Evolutionary conservation across 108 stramenopile species (phyloP), one percentile per base, ranked within the genome.

Genomic region (Mediolabrus comicus): DNA sequence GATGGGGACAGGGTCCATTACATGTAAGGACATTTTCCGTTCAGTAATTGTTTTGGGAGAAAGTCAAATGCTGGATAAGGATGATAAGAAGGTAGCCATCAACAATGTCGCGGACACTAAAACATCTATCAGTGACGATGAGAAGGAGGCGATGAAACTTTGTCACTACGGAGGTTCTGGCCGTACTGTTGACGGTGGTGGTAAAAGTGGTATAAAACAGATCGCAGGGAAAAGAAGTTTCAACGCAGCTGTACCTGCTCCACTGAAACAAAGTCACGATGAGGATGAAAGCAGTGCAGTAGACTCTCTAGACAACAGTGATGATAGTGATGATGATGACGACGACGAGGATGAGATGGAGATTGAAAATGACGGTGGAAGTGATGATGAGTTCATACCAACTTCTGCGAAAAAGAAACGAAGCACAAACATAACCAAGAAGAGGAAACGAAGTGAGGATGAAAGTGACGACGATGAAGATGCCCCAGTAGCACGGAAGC

Each of bases 101-200:
- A 19, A 31, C 30, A 32, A 30, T 14, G 7, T 53, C 27, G 10
- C 32, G 12, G 26, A 16, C 17, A 7, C 41, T 27, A 19, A 22
- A 56, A 71, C 35, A 24, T 39, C 31, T 19, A 30, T 8, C 10
- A 32, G 22, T 30, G 59, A 60, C 17, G 19, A 61, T 19, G 51
- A 60, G 0, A 27, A 78, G 33, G 29, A 24, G 16, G 28, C 2
- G 30, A 63, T 83, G 39, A 28, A 28, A 3, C 22, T 9, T 1
- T 13, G 46, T 49, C 88, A 89, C 57, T 89, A 84, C 56, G 88
- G 88, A 26, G 88, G 88, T 70, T 89, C 88, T 3, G 82, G 86
- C 9, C 79, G 88, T 38, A 84, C 88, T 22, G 24, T 89, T 8
- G 88, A 89, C 70, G 88, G 88, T 25, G 77, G 82, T 43, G 77